Percentiles rank a stretch among this genome's conserved stretches.
Conservation (phyloP, 2,329 filamentous ascomycete species). For the Stemphylium lycopersici region DNA sequence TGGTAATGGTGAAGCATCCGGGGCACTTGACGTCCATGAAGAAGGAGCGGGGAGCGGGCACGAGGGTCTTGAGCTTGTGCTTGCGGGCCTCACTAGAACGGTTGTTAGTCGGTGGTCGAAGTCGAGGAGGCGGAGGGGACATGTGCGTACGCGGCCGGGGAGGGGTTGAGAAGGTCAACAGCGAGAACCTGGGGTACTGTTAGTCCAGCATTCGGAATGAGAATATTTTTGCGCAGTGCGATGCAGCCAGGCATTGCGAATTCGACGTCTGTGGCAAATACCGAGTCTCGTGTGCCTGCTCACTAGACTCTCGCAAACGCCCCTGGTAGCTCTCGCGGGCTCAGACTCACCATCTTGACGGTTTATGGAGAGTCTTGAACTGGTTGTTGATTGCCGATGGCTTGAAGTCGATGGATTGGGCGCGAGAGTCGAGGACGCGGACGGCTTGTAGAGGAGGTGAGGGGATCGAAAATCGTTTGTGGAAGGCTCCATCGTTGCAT, state of each 20-base stretch:
- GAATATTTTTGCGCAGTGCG: slow-evolving; percentile 14
- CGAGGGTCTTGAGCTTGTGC: slow-evolving; percentile 99
- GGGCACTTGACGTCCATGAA: slow-evolving; percentile 99
- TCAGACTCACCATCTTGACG: slow-evolving; percentile 49
- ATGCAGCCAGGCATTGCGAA: slow-evolving; percentile 24
- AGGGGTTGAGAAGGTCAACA: slow-evolving; percentile 99
- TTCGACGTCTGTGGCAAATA: slow-evolving; percentile 39
- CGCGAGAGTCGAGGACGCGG: slow-evolving; percentile 44
- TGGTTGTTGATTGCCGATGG: slow-evolving; percentile 35
- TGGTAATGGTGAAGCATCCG: slow-evolving; percentile 99
- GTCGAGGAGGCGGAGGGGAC: slow-evolving; percentile 16
- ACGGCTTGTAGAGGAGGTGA: slow-evolving; percentile 31
- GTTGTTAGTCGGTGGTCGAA: slow-evolving; percentile 35
- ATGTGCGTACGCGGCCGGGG: slow-evolving; percentile 71
- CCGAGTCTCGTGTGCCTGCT: slow-evolving; percentile 43
- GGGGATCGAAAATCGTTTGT: slow-evolving; percentile 2
- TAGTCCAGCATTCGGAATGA: slow-evolving; percentile 21
- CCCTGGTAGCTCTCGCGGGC: slow-evolving; percentile 14
- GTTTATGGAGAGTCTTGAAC: slow-evolving; percentile 42
- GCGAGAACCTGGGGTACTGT: slow-evolving; percentile 83
- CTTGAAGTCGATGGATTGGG: slow-evolving; percentile 43
- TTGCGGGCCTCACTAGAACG: slow-evolving; percentile 81
- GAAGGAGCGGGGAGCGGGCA: slow-evolving; percentile 96
- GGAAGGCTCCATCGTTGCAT: background rate
- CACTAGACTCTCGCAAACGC: slow-evolving; percentile 14